Percentiles rank a stretch among this genome's conserved stretches.
phyloP scores from a whole-genome alignment of 2,329 filamentous ascomycete species.

The Fusarium setosum region DNA sequence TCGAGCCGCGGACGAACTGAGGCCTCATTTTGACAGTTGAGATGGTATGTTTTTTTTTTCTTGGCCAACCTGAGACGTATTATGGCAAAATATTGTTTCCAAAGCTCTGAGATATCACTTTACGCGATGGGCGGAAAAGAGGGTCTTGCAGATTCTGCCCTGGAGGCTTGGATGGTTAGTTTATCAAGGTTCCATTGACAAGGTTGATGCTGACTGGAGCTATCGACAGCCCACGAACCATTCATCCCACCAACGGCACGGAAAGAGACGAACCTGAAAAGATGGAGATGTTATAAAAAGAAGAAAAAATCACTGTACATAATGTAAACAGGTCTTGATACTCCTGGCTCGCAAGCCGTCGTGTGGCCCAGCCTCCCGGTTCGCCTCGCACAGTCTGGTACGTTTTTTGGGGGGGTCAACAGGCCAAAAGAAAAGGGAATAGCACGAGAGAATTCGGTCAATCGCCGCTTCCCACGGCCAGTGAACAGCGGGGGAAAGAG shows the following conservation, averaged over 20 bases:
- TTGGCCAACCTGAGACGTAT: background rate
- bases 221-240: background rate
- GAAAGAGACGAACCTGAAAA: background rate
- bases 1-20: background rate
- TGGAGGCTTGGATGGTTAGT: background rate
- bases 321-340: background rate
- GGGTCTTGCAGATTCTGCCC: background rate
- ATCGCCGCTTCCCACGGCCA: too few relatives aligned
- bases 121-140: background rate
- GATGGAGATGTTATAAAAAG: background rate
- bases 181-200: constrained; percentile 15
- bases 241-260: background rate
- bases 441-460: too few relatives aligned
- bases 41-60: background rate
- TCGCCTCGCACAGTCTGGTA: too few relatives aligned
- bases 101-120: constrained; percentile 2
- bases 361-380: too few relatives aligned
- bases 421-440: too few relatives aligned
- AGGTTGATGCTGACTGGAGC: background rate
- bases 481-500: background rate
- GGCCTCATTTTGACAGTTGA: constrained; percentile 13
- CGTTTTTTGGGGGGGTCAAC: too few relatives aligned
- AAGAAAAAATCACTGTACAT: background rate
- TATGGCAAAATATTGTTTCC: too few relatives aligned
- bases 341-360: too few relatives aligned